Evolutionary conservation across 768 basidiomycete genomes (phyloP).

Genomic region (Calocybe indica): DNA sequence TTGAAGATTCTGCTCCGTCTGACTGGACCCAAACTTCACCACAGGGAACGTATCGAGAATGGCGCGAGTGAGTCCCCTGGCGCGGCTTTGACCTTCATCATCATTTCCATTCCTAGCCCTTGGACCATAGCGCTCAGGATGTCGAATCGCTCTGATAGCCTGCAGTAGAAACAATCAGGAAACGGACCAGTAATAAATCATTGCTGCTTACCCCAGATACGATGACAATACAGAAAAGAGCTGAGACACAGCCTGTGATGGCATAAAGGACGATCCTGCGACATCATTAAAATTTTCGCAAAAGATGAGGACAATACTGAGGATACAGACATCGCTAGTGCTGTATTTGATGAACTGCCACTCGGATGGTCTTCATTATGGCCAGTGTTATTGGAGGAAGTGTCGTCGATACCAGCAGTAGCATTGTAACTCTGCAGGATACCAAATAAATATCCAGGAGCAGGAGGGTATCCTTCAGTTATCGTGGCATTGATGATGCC

Average conservation of each 20-base stretch:
- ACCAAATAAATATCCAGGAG: slow-evolving; percentile 64
- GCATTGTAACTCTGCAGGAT: slow-evolving; percentile 62
- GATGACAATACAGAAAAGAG: slow-evolving; percentile 80
- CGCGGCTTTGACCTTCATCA: slow-evolving; percentile 54
- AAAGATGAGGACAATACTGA: background rate
- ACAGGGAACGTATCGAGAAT: slow-evolving; percentile 95
- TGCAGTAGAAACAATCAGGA: slow-evolving; percentile 18
- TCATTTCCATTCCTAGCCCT: slow-evolving; percentile 37
- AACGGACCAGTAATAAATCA: slow-evolving; percentile 1
- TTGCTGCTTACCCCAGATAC: slow-evolving; percentile 62
- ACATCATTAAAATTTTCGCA: no score
- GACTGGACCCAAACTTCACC: slow-evolving; percentile 65
- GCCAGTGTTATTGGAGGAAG: slow-evolving; percentile 17
- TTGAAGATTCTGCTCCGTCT: slow-evolving; percentile 2
- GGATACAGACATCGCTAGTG: slow-evolving; percentile 67
- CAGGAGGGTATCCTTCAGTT: slow-evolving; percentile 31
- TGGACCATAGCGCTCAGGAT: slow-evolving; percentile 91
- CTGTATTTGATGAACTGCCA: slow-evolving; percentile 34
- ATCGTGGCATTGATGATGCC: slow-evolving; percentile 38
- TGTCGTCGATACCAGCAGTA: slow-evolving; percentile 26
- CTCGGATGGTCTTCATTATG: slow-evolving; percentile 10
- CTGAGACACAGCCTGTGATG: slow-evolving; percentile 85
- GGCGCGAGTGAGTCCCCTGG: slow-evolving; percentile 83
- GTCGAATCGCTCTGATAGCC: slow-evolving; percentile 77
- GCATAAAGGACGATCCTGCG: slow-evolving; percentile 77